A percentile compares a stretch with the other conserved stretches of the same genome.
phyloP scores from a whole-genome alignment of 768 basidiomycete species.

The Russula ochroleuca region DNA sequence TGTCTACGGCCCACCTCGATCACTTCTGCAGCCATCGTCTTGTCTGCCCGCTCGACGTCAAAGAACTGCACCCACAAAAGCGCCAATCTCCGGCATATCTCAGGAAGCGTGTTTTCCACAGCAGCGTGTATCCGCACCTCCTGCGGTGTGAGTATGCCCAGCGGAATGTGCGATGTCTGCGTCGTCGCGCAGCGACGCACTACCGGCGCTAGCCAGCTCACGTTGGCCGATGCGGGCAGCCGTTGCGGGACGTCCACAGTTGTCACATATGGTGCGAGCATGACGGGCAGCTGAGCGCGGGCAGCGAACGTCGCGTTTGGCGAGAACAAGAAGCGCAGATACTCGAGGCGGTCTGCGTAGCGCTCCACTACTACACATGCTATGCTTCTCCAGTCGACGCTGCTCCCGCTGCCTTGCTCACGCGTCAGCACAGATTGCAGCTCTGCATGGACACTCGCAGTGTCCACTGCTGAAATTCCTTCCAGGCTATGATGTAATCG shows the following conservation, averaged over 20 bases:
- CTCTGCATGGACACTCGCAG: constrained; percentile 28
- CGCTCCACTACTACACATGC: constrained; percentile 40
- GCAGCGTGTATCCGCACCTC: constrained; percentile 21
- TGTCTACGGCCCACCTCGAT: constrained; percentile 7
- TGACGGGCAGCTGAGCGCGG: constrained; percentile 20
- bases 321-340: constrained; percentile 37
- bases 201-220: constrained; percentile 22
- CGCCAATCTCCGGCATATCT: constrained; percentile 27
- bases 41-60: constrained; percentile 21
- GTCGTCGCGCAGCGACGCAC: constrained; percentile 25
- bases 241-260: constrained; percentile 16
- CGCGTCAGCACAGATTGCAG: constrained; percentile 33
- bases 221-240: constrained; percentile 3
- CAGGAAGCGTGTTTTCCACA: constrained; percentile 22
- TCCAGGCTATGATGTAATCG: constrained; percentile 38
- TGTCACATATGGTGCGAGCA: constrained; percentile 34
- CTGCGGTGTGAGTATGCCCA: constrained; percentile 21
- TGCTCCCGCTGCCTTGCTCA: constrained; percentile 29
- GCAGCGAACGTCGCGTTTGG: constrained; percentile 19
- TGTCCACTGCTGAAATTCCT: constrained; percentile 35
- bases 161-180: constrained; percentile 20
- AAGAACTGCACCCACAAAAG: constrained; percentile 26
- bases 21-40: background rate
- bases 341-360: constrained; percentile 42
- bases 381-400: constrained; percentile 43